Percentiles rank a stretch among this genome's conserved stretches.
These are phyloP conservation scores for Diplodia intermedia DNA, from an alignment of 2,329 filamentous ascomycete genomes.

Conservation along the genomic window DNA sequence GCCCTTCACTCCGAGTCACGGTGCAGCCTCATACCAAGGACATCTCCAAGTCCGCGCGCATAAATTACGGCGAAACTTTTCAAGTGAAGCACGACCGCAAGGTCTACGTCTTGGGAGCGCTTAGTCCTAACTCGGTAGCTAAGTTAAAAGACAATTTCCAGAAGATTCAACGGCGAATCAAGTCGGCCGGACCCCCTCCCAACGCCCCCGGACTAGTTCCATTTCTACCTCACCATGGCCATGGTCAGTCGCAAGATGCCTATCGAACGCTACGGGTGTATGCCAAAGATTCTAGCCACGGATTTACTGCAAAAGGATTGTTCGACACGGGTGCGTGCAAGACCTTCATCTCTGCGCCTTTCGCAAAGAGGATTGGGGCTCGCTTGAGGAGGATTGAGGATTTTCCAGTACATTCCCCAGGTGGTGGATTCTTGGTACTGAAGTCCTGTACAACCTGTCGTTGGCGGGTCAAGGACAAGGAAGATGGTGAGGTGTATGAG, in stretches of 20 bases:
- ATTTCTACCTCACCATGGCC: too few species aligned
- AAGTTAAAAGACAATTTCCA: too few species aligned
- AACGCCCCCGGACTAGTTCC: too few species aligned
- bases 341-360: neutral
- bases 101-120: neutral
- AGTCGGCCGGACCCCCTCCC: too few species aligned
- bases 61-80: neutral
- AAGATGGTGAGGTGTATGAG: neutral
- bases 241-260: neutral
- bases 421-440: neutral
- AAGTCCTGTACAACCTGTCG: neutral
- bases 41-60: neutral
- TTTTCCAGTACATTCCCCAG: neutral
- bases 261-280: neutral
- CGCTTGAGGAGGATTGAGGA: neutral
- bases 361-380: neutral
- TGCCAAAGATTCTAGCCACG: neutral
- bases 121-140: too few species aligned
- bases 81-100: neutral
- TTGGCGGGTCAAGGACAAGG: neutral
- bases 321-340: neutral
- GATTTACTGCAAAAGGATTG: neutral
- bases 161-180: too few species aligned
- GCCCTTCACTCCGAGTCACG: neutral
- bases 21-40: neutral